Conservation (phyloP, 257 asterid genomes). For the Solanum pennellii region DNA sequence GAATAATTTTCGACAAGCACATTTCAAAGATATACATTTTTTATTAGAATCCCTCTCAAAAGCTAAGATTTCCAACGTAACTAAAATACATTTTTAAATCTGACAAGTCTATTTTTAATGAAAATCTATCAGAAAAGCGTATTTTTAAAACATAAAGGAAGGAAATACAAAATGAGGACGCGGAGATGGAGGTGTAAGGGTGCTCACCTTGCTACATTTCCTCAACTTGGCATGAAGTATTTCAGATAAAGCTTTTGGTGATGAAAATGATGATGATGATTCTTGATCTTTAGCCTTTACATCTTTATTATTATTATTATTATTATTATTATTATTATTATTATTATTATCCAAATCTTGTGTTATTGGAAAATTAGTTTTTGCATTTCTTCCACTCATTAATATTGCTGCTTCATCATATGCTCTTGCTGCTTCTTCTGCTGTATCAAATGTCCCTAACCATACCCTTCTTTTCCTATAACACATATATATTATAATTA, state of each 20-base stretch:
- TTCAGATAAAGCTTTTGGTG: conserved; percentile 33
- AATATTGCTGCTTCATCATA: conserved; percentile 76
- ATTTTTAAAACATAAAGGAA: too few relatives aligned
- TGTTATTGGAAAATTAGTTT: conserved; percentile 57
- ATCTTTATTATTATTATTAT: neutral
- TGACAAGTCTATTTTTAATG: too few relatives aligned
- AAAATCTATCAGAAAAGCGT: too few relatives aligned
- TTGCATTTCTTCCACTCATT: conserved; percentile 71
- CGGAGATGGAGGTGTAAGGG: too few relatives aligned
- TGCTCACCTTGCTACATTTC: conserved; percentile 44
- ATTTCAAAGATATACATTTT: too few relatives aligned
- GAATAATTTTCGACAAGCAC: too few relatives aligned
- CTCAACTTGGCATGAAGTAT: conserved; percentile 66
- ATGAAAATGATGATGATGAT: conserved; percentile 1
- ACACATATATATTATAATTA: neutral
- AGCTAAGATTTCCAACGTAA: too few relatives aligned
- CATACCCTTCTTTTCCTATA: conserved; percentile 76
- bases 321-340: conserved; percentile 4
- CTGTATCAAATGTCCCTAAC: conserved; percentile 82
- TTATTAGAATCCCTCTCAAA: too few relatives aligned
- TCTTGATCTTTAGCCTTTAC: neutral
- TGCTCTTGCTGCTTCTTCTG: conserved; percentile 78
- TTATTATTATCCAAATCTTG: conserved; percentile 14
- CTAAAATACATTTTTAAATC: too few relatives aligned
- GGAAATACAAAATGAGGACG: too few relatives aligned